Evolutionary conservation across 345 rosid species (phyloP).

Genomic region (Citrus cavaleriei): DNA sequence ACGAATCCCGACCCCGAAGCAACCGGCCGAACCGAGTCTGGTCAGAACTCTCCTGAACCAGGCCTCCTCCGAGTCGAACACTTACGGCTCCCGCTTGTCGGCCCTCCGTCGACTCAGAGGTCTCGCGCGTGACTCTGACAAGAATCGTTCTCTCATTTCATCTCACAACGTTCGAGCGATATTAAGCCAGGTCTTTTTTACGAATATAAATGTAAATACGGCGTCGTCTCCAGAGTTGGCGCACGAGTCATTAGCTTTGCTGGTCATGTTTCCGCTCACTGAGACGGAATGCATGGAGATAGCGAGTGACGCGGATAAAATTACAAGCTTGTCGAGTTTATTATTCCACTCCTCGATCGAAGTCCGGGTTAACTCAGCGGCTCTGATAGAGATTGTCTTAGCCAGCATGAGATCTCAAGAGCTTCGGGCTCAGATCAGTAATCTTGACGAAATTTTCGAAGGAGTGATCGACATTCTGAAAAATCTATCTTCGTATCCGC

Average conservation of each 20-base stretch:
- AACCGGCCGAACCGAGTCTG: slow-evolving; percentile 79
- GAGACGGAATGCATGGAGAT: slow-evolving; percentile 62
- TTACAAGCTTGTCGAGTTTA: slow-evolving; percentile 41
- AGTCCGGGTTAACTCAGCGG: slow-evolving; percentile 73
- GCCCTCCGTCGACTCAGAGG: slow-evolving; percentile 76
- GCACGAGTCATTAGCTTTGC: slow-evolving; percentile 60
- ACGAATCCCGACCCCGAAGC: slow-evolving; percentile 94
- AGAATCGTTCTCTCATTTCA: slow-evolving; percentile 64
- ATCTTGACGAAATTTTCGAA: slow-evolving; percentile 53
- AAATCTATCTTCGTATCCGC: slow-evolving; percentile 48
- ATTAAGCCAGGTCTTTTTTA: slow-evolving; percentile 42
- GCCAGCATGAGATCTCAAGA: slow-evolving; percentile 67
- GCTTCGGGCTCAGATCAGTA: slow-evolving; percentile 51
- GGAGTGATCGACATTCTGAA: slow-evolving; percentile 70
- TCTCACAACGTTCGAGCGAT: slow-evolving; percentile 53
- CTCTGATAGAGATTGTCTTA: slow-evolving; percentile 69
- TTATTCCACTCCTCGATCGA: slow-evolving; percentile 60
- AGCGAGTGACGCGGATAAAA: slow-evolving; percentile 46
- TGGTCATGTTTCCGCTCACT: slow-evolving; percentile 60
- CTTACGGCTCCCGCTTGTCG: slow-evolving; percentile 52
- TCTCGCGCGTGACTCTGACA: slow-evolving; percentile 87
- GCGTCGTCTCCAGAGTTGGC: slow-evolving; percentile 41
- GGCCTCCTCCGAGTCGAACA: slow-evolving; percentile 44
- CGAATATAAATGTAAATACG: slow-evolving; percentile 21
- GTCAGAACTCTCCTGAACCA: slow-evolving; percentile 62